These are phyloP conservation scores for Heritiera fomes DNA, from an alignment of 345 rosid species.

Conservation along the genomic window DNA sequence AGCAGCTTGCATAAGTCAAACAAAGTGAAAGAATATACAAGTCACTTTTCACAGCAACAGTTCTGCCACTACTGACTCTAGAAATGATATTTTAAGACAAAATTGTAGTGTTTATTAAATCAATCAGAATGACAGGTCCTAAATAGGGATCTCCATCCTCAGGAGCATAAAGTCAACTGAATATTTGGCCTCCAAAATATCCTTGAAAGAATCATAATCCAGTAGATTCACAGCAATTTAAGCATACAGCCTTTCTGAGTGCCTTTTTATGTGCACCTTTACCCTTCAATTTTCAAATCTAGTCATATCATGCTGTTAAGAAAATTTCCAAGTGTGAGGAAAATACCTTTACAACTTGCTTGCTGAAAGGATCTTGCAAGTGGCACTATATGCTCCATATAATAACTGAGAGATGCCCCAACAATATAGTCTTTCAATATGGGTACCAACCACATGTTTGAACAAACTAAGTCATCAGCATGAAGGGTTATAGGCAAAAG, in stretches of 20 bases:
- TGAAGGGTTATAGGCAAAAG: conserved; percentile 68
- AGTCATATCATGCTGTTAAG: not conserved
- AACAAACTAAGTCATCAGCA: conserved; percentile 50
- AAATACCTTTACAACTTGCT: conserved; percentile 65
- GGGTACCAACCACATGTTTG: conserved; percentile 80
- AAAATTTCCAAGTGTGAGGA: conserved; percentile 3
- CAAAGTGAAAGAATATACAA: not conserved
- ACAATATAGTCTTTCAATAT: conserved; percentile 59
- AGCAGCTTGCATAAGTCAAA: not conserved
- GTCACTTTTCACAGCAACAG: not conserved
- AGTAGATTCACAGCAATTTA: not conserved
- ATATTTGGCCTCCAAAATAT: not conserved
- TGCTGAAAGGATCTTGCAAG: conserved; percentile 67
- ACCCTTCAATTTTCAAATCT: not conserved
- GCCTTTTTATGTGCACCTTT: not conserved
- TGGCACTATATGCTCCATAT: conserved; percentile 78
- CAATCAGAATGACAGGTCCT: not conserved
- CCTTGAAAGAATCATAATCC: conserved; percentile 2
- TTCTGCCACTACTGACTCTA: not conserved
- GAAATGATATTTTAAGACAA: not conserved
- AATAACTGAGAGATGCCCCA: conserved; percentile 77
- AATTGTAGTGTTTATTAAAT: not conserved
- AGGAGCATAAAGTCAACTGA: not conserved
- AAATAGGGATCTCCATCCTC: not conserved
- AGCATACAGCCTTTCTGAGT: not conserved